These are phyloP conservation scores for Microdochium trichocladiopsis DNA, from an alignment of 2,329 filamentous ascomycete species.

Conservation along the genomic window DNA sequence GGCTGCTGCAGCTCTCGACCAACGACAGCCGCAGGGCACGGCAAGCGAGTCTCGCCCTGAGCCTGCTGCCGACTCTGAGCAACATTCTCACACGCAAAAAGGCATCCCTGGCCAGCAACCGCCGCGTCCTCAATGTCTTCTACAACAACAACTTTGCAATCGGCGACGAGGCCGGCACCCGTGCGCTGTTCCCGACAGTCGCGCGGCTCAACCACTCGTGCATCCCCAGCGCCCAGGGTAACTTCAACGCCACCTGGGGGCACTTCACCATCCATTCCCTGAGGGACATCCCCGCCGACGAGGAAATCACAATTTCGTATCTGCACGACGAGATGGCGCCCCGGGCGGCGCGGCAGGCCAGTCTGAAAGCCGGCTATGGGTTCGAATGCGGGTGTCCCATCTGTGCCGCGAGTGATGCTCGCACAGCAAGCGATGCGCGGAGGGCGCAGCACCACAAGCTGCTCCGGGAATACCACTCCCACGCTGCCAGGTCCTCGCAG, in stretches of 20 bases:
- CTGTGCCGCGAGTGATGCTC: slow-evolving; percentile 6
- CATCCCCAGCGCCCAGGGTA: slow-evolving; percentile 16
- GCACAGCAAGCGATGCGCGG: slow-evolving; percentile 4
- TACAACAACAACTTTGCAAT: slow-evolving; percentile 15
- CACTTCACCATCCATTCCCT: slow-evolving; percentile 14
- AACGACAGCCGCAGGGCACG: slow-evolving; percentile 1
- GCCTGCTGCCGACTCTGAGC: background rate
- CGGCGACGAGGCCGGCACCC: slow-evolving; percentile 1
- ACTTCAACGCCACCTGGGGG: slow-evolving; percentile 8
- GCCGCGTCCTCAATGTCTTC: slow-evolving; percentile 11
- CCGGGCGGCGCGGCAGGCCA: slow-evolving; percentile 4
- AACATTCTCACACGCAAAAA: background rate
- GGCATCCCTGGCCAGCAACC: slow-evolving; percentile 5
- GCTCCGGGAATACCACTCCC: slow-evolving; percentile 1
- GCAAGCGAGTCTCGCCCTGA: slow-evolving; percentile 1
- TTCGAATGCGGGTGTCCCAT: slow-evolving; percentile 12
- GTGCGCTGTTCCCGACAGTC: slow-evolving; percentile 11
- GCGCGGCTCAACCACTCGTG: slow-evolving; percentile 16
- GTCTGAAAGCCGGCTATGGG: slow-evolving; percentile 9
- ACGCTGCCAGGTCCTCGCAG: background rate
- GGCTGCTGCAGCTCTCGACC: slow-evolving; percentile 6
- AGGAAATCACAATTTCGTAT: slow-evolving; percentile 13
- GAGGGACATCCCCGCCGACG: slow-evolving; percentile 10
- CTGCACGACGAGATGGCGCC: slow-evolving; percentile 7
- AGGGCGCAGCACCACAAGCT: slow-evolving; percentile 4